These are phyloP conservation scores for Isatis lusitanica DNA, from an alignment of 441 rosid species.

Conservation along the genomic window DNA sequence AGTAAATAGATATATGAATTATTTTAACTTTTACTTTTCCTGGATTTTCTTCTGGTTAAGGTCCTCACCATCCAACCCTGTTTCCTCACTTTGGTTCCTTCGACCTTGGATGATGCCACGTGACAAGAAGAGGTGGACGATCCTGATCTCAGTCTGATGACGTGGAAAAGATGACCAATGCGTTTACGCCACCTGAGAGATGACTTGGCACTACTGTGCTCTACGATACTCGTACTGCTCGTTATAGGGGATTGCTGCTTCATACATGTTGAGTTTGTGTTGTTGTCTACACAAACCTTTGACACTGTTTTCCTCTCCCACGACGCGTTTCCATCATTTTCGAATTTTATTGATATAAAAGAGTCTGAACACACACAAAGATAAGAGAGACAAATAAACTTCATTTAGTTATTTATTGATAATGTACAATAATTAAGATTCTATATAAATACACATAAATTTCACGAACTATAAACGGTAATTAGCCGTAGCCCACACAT, in stretches of 20 bases:
- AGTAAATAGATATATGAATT: background rate
- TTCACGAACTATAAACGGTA: background rate
- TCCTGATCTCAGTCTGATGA: conserved; percentile 58
- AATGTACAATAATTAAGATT: background rate
- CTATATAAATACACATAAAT: background rate
- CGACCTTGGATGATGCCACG: conserved; percentile 66
- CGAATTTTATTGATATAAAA: conserved; percentile 89
- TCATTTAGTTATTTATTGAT: background rate
- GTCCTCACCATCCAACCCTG: conserved; percentile 73
- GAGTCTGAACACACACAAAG: conserved; percentile 46
- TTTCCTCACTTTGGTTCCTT: conserved; percentile 70
- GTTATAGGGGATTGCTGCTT: conserved; percentile 21
- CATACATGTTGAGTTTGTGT: conserved; percentile 43
- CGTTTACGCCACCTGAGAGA: conserved; percentile 85
- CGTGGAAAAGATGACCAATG: conserved; percentile 80
- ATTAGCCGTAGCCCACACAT: conserved; percentile 19
- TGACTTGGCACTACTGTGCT: conserved; percentile 57
- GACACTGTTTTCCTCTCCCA: conserved; percentile 81
- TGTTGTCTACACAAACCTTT: conserved; percentile 49
- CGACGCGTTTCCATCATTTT: conserved; percentile 72
- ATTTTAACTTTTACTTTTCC: conserved; percentile 36
- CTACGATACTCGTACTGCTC: conserved; percentile 58
- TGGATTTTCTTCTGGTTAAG: conserved; percentile 67
- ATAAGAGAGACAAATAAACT: background rate
- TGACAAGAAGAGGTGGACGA: conserved; percentile 67